Evolutionary conservation across 202 grass and related monocot species (phyloP).

Genomic region (Carex arenaria): DNA sequence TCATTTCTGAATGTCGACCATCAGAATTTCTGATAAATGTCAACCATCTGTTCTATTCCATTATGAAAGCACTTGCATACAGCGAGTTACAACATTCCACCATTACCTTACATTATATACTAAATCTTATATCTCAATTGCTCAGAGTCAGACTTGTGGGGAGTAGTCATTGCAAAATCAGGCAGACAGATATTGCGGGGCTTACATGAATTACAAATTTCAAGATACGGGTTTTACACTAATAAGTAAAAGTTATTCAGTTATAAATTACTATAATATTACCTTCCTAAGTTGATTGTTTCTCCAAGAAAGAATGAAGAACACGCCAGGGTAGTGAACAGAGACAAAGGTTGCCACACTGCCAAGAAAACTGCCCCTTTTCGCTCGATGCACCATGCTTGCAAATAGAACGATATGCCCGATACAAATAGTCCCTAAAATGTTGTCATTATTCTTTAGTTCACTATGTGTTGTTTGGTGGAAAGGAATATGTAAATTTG

Average conservation of each 20-base stretch:
- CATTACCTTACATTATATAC: neutral
- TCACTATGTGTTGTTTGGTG: neutral
- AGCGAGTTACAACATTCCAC: too few relatives aligned
- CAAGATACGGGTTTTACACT: neutral
- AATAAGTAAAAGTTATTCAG: neutral
- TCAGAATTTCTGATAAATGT: neutral
- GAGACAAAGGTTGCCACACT: slow-evolving; percentile 58
- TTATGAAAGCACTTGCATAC: neutral
- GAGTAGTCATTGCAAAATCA: neutral
- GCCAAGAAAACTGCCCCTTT: slow-evolving; percentile 57
- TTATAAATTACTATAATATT: neutral
- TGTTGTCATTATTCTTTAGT: neutral
- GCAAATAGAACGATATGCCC: slow-evolving; percentile 65
- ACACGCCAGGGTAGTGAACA: slow-evolving; percentile 52
- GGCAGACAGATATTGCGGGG: neutral
- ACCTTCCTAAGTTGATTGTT: slow-evolving; percentile 56
- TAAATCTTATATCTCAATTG: neutral
- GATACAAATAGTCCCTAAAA: slow-evolving; percentile 45
- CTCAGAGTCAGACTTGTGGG: neutral
- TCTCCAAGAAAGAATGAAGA: slow-evolving; percentile 73
- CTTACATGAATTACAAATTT: neutral
- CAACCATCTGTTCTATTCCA: neutral
- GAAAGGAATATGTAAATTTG: neutral
- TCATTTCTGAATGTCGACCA: too few relatives aligned
- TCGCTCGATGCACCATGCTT: slow-evolving; percentile 75